Percentiles rank a stretch among this genome's conserved stretches.
Evolutionary conservation across 495 filamentous ascomycete genomes (phyloP).

Genomic region (Xylaria telfairii): DNA sequence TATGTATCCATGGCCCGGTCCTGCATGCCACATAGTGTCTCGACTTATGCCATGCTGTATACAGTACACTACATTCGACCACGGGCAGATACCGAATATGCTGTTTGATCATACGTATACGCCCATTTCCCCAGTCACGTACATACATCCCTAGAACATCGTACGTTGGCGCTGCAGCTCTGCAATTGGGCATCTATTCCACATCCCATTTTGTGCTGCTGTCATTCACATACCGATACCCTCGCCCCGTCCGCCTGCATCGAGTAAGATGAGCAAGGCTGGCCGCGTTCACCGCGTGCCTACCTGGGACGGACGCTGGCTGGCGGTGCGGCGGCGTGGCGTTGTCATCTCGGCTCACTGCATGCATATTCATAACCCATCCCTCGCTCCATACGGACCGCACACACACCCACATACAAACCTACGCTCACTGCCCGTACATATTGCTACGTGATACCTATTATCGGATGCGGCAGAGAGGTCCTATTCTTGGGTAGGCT

Average conservation of each 20-base stretch:
- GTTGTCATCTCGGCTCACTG: conserved; percentile 21
- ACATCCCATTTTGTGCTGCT: not conserved
- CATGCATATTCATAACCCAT: conserved; percentile 17
- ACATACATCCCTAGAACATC: conserved; percentile 1
- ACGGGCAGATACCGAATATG: not conserved
- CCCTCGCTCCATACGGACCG: conserved; percentile 9
- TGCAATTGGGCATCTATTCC: not conserved
- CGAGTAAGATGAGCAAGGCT: conserved; percentile 12
- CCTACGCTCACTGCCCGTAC: no score
- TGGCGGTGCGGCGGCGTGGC: conserved; percentile 15
- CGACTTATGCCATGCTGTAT: not conserved
- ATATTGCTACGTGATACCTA: not conserved
- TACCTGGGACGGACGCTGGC: conserved; percentile 14
- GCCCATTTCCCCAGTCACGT: not conserved
- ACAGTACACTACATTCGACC: not conserved
- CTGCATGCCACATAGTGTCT: conserved; percentile 10
- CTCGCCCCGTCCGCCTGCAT: not conserved
- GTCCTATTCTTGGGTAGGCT: not conserved
- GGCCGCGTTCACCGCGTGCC: conserved; percentile 1
- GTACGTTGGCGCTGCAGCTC: conserved; percentile 15
- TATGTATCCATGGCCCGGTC: conserved; percentile 2
- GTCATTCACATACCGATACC: not conserved
- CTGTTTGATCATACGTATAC: conserved; percentile 7
- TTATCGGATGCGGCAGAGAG: not conserved
- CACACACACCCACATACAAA: not conserved